These are phyloP conservation scores for Penicillium digitatum DNA, from an alignment of 2,329 filamentous ascomycete genomes.

Conservation along the genomic window DNA sequence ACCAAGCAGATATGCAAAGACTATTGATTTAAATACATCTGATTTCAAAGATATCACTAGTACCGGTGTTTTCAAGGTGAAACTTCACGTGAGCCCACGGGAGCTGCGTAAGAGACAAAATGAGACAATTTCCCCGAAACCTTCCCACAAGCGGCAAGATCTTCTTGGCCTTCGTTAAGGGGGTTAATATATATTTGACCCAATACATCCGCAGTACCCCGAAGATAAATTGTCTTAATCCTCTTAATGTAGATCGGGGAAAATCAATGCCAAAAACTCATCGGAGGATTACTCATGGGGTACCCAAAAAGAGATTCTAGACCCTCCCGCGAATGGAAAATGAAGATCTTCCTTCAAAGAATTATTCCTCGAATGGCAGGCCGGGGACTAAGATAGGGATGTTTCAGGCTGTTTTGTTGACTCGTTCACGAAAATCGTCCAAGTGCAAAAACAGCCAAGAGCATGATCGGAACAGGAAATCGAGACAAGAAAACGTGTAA, in stretches of 20 bases:
- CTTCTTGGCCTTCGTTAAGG: not conserved
- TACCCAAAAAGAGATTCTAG: not conserved
- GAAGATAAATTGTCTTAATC: not conserved
- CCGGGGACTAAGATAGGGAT: not conserved
- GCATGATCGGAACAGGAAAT: too few species aligned
- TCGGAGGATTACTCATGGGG: not conserved
- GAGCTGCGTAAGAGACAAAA: not conserved
- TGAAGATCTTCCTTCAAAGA: not conserved
- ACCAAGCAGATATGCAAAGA: not conserved
- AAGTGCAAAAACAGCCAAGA: not conserved
- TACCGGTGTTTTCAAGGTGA: slow-evolving; percentile 1
- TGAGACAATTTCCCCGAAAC: not conserved
- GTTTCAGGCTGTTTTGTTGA: slow-evolving; percentile 5
- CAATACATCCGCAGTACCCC: not conserved
- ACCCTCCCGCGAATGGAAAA: too few species aligned
- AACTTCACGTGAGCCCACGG: not conserved
- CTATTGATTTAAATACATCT: not conserved
- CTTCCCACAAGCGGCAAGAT: not conserved
- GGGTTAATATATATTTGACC: not conserved
- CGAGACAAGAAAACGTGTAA: not conserved
- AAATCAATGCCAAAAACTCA: not conserved
- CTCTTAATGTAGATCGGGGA: not conserved
- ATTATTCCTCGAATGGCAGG: slow-evolving; percentile 16
- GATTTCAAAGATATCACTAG: too few species aligned
- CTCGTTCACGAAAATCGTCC: not conserved